Evolutionary conservation across 1,139 yeast species (phyloP), one percentile per base, ranked within the genome.

Genomic region (Kurtzmaniella quercitrusa): DNA sequence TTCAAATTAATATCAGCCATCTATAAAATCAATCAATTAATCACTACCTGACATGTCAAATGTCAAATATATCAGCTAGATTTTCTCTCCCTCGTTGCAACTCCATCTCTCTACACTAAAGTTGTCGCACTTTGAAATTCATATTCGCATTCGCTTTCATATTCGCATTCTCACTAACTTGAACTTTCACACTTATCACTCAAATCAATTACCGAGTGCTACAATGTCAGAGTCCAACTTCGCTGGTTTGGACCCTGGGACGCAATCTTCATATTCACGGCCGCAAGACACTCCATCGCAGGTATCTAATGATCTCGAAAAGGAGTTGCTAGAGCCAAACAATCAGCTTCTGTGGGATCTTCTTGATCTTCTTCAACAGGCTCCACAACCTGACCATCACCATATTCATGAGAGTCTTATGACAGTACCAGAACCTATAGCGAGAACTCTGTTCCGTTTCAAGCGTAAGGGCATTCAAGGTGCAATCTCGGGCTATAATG

Each of bases 381-480:
- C 70, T 2, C 76, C 79, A 1, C 54, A 66, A 2, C 63, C 69
- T 9, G 53, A 61, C 41, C 53, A 57, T 38, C 59, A 58, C 12
- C 56, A 53, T 26, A 52, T 70, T 3, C 69, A 70, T 45, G 73
- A 71, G 44, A 62, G 61, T 14, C 61, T 85, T 45, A 57, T 83
- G 23, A 60, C 66, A 15, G 49, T 69, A 2, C 91, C 94, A 0
- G 63, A 68, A 11, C 64, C 78, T 2, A 65, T 80, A 15, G 71
- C 73, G 18, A 67, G 88, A 50, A 78, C 88, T 0, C 61, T 76
- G 0, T 73, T 78, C 45, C 66, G 86, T 42, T 80, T 82, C 58
- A 79, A 78, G 50, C 68, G 98, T 53, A 62, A 71, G 12, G 98
- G 98, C 1, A 73, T 94, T 5, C 73, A 75, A 4, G 98, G 98